Evolutionary conservation across 2,329 filamentous ascomycete genomes (phyloP), one percentile per base, ranked within the genome.

Genomic region (Elsinoe fawcettii): DNA sequence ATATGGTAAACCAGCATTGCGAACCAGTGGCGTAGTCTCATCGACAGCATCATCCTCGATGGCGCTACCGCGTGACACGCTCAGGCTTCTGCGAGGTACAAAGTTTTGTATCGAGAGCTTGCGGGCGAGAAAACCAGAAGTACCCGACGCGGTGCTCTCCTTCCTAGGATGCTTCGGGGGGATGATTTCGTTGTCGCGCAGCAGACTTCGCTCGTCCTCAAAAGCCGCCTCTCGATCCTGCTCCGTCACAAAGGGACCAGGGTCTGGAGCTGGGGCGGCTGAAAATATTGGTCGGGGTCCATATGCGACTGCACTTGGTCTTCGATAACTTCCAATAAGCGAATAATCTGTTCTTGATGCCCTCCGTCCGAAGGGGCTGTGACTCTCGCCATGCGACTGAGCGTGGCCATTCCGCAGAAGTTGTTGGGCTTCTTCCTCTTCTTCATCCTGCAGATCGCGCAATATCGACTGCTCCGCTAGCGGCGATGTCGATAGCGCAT

Each of bases 251-350:
- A 72, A 71, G 58, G 74, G 70, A 11, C 76, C 75, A 68, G 55
- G 74, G 69, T 68, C 73, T 61, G 70, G 73, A 27, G 83, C 63
- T 56, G 67, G 70, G 77, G 86, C 59, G 78, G 83, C 82, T 23
- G 88, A 80, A 59, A 95, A 77, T 3, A 86, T 81, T 2, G 86
- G 85, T 56, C 89, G 79, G 1, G 83, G 80, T 22, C 85, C 85
- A 11, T 86, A 87, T 27, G 86, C 84, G 43, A 93, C 84, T 66
- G 85, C 87, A 63, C 84, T 87, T 1, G 90, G 88, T 46, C 90
- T 81, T 57, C 87, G 83, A 73, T 93, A 96, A 30, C 81, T 81
- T 34, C 80, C 79, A 16, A 78, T 76, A 73, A 86, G 77, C 14
- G 81, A 80, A 60, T 74, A 71, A 37, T 64, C 32, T 23, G 25